Evolutionary conservation across 108 stramenopile genomes (phyloP), one percentile per base, ranked within the genome.

Genomic region (Schizochytrium sp.): DNA sequence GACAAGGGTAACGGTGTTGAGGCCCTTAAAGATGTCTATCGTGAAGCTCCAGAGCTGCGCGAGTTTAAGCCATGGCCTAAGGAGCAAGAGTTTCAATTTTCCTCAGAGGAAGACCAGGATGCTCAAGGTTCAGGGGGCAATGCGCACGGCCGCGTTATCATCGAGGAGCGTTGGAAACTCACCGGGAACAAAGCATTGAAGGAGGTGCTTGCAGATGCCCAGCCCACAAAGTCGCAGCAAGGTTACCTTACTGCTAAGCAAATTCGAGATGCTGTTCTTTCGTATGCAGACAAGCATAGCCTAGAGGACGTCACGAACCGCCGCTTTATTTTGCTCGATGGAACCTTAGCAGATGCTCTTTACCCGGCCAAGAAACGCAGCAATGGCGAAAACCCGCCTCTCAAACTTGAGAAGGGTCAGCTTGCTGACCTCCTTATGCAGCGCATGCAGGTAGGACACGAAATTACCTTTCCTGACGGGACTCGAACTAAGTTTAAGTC

Each of bases 31-130:
- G 64, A 69, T 10, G 2, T 69, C 28, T 44, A 69, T 69, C 64
- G 64, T 44, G 64, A 69, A 44, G 64, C 64, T 7, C 64, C 64
- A 8, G 64, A 69, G 15, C 64, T 69, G 12, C 64, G 64, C 64
- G 64, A 69, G 64, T 69, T 69, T 44, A 69, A 69, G 64, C 64
- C 64, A 7, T 69, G 64, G 64, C 64, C 64, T 44, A 69, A 69
- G 64, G 64, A 69, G 44, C 64, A 69, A 7, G 64, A 69, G 44
- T 69, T 69, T 38, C 64, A 69, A 2, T 15, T 5, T 0, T 38
- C 15, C 15, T 8, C 64, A 7, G 19, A 69, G 5, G 28, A 69
- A 44, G 64, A 44, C 12, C 42, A 60, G 59, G 59, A 17, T 60
- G 59, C 19, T 60, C 19, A 17, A n/a, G 59, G 59, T 1, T 60